Base-by-base conservation (phyloP, 805 yeast genomes). In the Monosporozyma aquatica region DNA sequence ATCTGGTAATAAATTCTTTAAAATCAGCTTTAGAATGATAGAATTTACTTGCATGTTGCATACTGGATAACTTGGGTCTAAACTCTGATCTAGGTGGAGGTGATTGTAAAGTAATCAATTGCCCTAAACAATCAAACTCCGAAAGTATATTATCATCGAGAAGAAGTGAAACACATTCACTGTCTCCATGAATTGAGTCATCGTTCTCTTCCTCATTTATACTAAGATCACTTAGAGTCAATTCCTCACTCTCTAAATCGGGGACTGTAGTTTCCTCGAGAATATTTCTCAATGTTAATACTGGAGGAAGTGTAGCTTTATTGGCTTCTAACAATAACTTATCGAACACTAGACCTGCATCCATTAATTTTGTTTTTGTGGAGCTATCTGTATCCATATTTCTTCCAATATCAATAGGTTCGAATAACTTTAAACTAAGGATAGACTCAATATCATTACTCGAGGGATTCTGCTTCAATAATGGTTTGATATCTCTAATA, bases 341-440 rank as follows among this genome's bases (percentile, higher is more conserved):
- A 43, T 58, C 61, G 43, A 59, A 59, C 5, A 57, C 53, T 25
- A 52, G 38, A 44, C 57, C 61, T 17, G 58, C 51, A 37, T 59
- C 63, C 53, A 58, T 46, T 9, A 59, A 41, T 18, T n/a, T n/a
- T n/a, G n/a, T n/a, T n/a, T n/a, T n/a, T n/a, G n/a, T n/a, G n/a
- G 23, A 13, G 6, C 11, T 53, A 29, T 54, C n/a, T 22, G 17
- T 28, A 32, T 24, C 49, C 4, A 28, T 26, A n/a, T 45, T 41
- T 9, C 40, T 28, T 2, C 38, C 42, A 9, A 39, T 18, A 14
- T 40, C 46, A 15, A 39, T 32, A 2, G 37, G 23, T 26, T 37
- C 34, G 15, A 20, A 9, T 17, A 38, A 33, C n/a, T 30, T 18
- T 7, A 11, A 6, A 27, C 27, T 17, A 29, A 28, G 27, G 10